Evolutionary conservation across 2,329 filamentous ascomycete genomes (phyloP).

Genomic region (Nemania sp.): DNA sequence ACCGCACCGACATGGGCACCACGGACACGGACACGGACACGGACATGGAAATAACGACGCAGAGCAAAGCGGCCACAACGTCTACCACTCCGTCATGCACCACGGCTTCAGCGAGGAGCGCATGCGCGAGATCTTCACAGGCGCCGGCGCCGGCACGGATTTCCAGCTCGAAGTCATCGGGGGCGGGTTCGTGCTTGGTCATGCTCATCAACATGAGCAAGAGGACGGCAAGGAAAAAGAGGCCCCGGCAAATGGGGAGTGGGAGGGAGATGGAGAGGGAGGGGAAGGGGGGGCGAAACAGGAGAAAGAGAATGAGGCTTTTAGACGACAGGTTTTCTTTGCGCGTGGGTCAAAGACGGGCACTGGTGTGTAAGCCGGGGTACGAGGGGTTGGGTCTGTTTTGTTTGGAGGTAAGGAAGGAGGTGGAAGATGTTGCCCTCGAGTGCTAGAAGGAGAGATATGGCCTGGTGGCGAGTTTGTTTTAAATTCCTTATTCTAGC

Average conservation of each 20-base stretch:
- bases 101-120: conserved; percentile 73
- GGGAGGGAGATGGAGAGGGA: not conserved
- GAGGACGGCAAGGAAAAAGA: not conserved
- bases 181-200: conserved; percentile 54
- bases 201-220: conserved; percentile 14
- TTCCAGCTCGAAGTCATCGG: conserved; percentile 69
- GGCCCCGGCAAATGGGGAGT: not conserved
- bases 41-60: conserved; percentile 4
- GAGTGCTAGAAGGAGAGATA: too few species aligned
- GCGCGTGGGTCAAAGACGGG: conserved; percentile 57
- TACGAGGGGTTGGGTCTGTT: not conserved
- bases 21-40: conserved; percentile 18
- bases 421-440: too few species aligned
- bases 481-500: too few species aligned
- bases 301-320: conserved; percentile 45
- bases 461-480: too few species aligned
- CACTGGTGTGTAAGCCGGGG: not conserved
- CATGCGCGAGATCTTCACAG: conserved; percentile 70
- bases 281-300: not conserved
- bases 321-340: conserved; percentile 61
- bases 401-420: too few species aligned
- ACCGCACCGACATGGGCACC: conserved; percentile 26
- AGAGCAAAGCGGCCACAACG: conserved; percentile 43
- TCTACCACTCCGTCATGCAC: conserved; percentile 68
- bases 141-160: conserved; percentile 68